Percentiles rank a stretch among this genome's conserved stretches.
phyloP scores from a whole-genome alignment of 1,284 basidiomycete genomes.

The Bondarzewia mesenterica region DNA sequence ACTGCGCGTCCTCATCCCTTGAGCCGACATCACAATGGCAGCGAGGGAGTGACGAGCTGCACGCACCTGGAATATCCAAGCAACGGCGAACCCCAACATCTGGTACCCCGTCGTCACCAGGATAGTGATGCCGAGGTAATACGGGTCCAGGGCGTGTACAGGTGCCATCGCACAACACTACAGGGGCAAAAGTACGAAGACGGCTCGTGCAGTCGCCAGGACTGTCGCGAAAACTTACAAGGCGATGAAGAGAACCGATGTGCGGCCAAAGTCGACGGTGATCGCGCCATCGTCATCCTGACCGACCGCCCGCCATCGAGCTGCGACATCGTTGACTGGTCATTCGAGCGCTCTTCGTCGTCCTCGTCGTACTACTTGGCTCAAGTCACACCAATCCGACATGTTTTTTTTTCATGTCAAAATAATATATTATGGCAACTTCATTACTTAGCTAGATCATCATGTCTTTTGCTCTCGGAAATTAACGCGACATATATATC shows the following conservation, averaged over 20 bases:
- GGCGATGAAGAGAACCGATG: neutral
- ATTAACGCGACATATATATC: neutral
- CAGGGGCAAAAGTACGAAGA: neutral
- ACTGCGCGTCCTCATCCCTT: constrained; percentile 23
- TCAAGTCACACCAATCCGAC: too few species aligned
- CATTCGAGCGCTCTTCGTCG: too few species aligned
- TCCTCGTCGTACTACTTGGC: too few species aligned
- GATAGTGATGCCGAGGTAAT: constrained; percentile 4
- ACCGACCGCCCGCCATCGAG: neutral
- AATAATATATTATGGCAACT: neutral
- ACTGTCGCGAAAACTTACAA: neutral
- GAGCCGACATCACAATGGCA: too few species aligned
- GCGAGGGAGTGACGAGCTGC: neutral
- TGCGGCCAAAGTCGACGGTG: neutral
- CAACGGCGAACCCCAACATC: constrained; percentile 3
- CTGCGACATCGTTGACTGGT: neutral
- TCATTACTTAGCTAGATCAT: neutral
- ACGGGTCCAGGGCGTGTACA: constrained; percentile 4
- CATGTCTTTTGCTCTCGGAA: neutral
- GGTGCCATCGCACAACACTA: constrained; percentile 1
- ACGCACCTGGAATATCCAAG: constrained; percentile 4
- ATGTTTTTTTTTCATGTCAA: neutral
- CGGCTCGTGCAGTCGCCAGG: neutral
- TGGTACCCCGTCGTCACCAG: constrained; percentile 6
- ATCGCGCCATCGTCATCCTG: neutral